These are phyloP conservation scores for Sarocladium oryzae DNA, from an alignment of 2,329 filamentous ascomycete genomes.

Conservation along the genomic window DNA sequence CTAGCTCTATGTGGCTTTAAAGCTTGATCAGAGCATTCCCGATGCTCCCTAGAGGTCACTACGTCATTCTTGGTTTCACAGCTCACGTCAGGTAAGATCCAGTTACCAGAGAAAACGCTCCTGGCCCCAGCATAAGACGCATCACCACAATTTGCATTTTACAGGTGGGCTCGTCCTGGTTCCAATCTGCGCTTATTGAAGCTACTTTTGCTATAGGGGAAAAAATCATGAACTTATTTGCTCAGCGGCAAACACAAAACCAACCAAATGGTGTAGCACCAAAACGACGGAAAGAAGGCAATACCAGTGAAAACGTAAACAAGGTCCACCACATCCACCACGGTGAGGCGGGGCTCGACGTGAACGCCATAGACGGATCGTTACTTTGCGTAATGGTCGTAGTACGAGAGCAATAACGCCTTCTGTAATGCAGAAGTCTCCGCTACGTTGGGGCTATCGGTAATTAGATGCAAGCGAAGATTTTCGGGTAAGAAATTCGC, in stretches of 20 bases:
- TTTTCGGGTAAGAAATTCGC: neutral
- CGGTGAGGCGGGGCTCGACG: neutral
- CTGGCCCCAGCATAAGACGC: neutral
- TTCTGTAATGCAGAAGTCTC: neutral
- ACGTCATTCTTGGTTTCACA: constrained; percentile 5
- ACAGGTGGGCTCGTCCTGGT: neutral
- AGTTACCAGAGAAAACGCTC: constrained; percentile 1
- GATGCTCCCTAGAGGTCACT: too few relatives aligned
- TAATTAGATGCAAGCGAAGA: neutral
- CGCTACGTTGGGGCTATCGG: neutral
- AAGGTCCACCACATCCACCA: neutral
- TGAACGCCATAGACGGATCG: neutral
- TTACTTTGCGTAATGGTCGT: neutral
- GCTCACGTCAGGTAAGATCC: neutral
- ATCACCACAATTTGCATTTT: neutral
- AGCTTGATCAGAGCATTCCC: too few relatives aligned
- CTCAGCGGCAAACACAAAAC: neutral
- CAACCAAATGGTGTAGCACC: neutral
- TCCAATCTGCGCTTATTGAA: constrained; percentile 3
- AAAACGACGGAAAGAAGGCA: neutral
- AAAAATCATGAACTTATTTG: neutral
- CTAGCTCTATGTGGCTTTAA: too few relatives aligned
- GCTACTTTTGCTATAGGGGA: neutral
- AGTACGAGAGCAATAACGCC: constrained; percentile 2
- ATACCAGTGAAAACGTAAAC: neutral